Conservation (phyloP, 1,284 basidiomycete species). For the Exobasidium cylindrosporum region DNA sequence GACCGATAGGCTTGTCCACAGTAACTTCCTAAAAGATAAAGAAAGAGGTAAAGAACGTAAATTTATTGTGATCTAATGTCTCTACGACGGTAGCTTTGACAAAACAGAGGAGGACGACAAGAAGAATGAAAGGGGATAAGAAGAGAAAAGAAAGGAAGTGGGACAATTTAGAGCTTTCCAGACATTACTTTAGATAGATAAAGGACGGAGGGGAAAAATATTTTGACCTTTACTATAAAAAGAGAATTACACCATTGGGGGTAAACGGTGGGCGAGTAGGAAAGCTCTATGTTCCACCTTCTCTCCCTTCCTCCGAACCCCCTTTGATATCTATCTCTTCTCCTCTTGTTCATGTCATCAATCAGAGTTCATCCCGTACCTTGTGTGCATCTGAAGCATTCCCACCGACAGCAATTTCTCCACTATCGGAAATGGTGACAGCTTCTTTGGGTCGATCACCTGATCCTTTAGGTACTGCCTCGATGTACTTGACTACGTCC, state of each 20-base stretch:
- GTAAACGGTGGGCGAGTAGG: neutral
- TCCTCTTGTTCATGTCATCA: neutral
- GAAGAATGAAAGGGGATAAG: neutral
- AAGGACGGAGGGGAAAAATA: neutral
- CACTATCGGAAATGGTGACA: constrained; percentile 42
- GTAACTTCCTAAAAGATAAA: neutral
- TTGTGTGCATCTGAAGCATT: constrained; percentile 21
- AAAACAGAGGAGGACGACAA: constrained; percentile 2
- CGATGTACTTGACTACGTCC: constrained; percentile 32
- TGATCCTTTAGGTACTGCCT: constrained; percentile 37
- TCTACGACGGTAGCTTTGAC: neutral
- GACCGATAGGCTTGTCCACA: neutral
- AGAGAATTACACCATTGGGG: neutral
- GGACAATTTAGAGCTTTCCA: neutral
- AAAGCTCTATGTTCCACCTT: neutral
- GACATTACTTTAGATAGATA: no score
- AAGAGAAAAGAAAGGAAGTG: neutral
- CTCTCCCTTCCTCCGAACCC: neutral
- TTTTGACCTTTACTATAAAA: neutral
- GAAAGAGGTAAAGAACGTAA: neutral
- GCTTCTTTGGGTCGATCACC: constrained; percentile 41
- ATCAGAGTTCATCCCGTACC: constrained; percentile 48
- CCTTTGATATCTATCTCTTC: neutral
- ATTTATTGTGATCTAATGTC: neutral
- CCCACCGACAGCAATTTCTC: no score